phyloP scores from a whole-genome alignment of 345 rosid species.

The Citrus sinensis region DNA sequence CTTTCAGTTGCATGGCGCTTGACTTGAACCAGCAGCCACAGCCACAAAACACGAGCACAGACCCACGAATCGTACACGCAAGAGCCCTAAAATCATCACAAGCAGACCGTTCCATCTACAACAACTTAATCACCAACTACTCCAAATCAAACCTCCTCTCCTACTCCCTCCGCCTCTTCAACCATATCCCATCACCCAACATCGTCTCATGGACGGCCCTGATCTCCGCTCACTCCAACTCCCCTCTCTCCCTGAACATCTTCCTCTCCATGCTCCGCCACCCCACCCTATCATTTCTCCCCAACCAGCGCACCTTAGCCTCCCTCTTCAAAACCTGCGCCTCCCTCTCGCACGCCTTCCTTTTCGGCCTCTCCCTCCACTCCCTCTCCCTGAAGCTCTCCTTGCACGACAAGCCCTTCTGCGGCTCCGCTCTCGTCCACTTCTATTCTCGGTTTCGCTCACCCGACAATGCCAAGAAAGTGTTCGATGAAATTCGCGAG shows the following conservation, averaged over 20 bases:
- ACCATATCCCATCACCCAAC: conserved; percentile 40
- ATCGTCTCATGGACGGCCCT: conserved; percentile 52
- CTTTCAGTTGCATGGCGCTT: background rate
- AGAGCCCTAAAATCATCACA: conserved; percentile 23
- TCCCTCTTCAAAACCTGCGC: conserved; percentile 42
- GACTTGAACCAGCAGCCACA: background rate
- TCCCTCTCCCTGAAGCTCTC: conserved; percentile 39
- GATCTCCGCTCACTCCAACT: conserved; percentile 36
- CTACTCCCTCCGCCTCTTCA: conserved; percentile 33
- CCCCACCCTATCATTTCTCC: conserved; percentile 20
- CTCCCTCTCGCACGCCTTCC: conserved; percentile 22
- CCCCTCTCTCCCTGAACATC: conserved; percentile 27
- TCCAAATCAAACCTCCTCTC: conserved; percentile 26
- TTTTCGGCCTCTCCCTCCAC: conserved; percentile 40
- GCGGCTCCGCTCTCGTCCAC: conserved; percentile 35
- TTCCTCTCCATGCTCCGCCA: conserved; percentile 50
- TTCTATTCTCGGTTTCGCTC: conserved; percentile 25
- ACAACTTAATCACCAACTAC: conserved; percentile 40
- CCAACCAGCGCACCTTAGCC: conserved; percentile 41
- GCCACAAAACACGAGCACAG: background rate
- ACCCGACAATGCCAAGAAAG: conserved; percentile 21
- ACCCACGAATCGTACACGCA: conserved; percentile 43
- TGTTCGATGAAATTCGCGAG: conserved; percentile 41
- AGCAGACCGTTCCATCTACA: conserved; percentile 22
- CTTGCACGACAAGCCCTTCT: conserved; percentile 26